Conservation (phyloP, 495 filamentous ascomycete genomes). For the Aspergillus taichungensis region DNA sequence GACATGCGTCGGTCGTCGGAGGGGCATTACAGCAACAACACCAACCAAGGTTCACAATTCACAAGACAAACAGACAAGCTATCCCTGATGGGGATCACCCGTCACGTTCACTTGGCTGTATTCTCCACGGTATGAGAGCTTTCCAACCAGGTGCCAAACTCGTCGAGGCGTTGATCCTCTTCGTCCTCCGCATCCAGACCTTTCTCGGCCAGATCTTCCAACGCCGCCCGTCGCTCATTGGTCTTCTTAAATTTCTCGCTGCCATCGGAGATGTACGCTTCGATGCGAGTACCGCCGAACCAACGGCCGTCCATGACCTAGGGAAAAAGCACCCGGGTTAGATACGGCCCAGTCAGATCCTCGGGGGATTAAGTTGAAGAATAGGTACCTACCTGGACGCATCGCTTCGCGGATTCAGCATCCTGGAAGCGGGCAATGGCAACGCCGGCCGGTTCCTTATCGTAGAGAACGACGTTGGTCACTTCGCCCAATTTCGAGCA, state of each 20-base stretch:
- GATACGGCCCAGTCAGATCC: neutral
- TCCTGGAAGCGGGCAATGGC: conserved; percentile 72
- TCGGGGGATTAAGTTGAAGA: neutral
- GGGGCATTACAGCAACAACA: conserved; percentile 7
- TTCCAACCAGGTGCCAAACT: conserved; percentile 50
- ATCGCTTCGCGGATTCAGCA: conserved; percentile 59
- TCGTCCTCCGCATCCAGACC: conserved; percentile 36
- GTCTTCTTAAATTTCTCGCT: conserved; percentile 70
- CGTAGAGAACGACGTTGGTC: conserved; percentile 84
- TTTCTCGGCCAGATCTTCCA: conserved; percentile 38
- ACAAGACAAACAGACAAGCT: no score
- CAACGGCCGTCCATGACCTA: conserved; percentile 71
- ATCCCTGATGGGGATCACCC: no score
- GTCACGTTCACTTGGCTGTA: conserved; percentile 12
- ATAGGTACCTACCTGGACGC: conserved; percentile 46
- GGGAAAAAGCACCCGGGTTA: neutral
- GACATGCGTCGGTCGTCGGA: no score
- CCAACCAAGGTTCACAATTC: neutral
- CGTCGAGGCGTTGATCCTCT: conserved; percentile 39
- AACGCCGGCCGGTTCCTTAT: conserved; percentile 79
- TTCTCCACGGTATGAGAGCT: conserved; percentile 21
- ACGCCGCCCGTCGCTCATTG: conserved; percentile 32
- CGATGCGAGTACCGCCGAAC: conserved; percentile 65
- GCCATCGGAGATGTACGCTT: conserved; percentile 68
- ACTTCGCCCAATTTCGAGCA: conserved; percentile 80